phyloP scores from a whole-genome alignment of 495 filamentous ascomycete species.

The Rostrohypoxylon terebratum region DNA sequence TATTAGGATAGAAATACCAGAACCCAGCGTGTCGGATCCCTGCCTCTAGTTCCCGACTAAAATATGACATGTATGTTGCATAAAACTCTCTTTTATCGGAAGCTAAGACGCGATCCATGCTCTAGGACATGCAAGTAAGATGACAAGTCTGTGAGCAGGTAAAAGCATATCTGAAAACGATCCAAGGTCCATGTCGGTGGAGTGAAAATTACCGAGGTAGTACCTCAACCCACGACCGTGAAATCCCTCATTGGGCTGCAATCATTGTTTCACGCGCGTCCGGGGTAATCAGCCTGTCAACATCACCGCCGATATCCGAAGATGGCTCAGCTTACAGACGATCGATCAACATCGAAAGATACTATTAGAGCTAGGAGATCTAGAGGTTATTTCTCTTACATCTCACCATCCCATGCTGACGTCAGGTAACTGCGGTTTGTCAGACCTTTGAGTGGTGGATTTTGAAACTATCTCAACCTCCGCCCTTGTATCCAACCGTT shows the following conservation, averaged over 20 bases:
- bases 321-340: slow-evolving; percentile 15
- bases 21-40: slow-evolving; percentile 4
- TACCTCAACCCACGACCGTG: slow-evolving; percentile 4
- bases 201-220: slow-evolving; percentile 1
- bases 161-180: slow-evolving; percentile 1
- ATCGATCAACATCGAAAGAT: slow-evolving; percentile 22
- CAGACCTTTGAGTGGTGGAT: slow-evolving; percentile 10
- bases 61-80: slow-evolving; percentile 17
- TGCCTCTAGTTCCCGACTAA: slow-evolving; percentile 9
- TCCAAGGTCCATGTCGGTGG: not conserved
- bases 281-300: slow-evolving; percentile 27
- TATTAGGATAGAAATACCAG: not conserved
- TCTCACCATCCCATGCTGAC: slow-evolving; percentile 27
- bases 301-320: slow-evolving; percentile 25
- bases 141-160: not conserved
- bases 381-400: slow-evolving; percentile 17
- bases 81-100: slow-evolving; percentile 20
- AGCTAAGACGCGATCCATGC: slow-evolving; percentile 26
- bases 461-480: slow-evolving; percentile 28
- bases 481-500: not conserved
- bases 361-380: slow-evolving; percentile 4
- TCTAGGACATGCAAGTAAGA: slow-evolving; percentile 21
- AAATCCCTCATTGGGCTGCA: slow-evolving; percentile 43
- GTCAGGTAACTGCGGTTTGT: slow-evolving; percentile 5
- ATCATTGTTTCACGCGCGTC: slow-evolving; percentile 34